phyloP scores from a whole-genome alignment of 2,329 filamentous ascomycete genomes.

The Xylaria sp. region DNA sequence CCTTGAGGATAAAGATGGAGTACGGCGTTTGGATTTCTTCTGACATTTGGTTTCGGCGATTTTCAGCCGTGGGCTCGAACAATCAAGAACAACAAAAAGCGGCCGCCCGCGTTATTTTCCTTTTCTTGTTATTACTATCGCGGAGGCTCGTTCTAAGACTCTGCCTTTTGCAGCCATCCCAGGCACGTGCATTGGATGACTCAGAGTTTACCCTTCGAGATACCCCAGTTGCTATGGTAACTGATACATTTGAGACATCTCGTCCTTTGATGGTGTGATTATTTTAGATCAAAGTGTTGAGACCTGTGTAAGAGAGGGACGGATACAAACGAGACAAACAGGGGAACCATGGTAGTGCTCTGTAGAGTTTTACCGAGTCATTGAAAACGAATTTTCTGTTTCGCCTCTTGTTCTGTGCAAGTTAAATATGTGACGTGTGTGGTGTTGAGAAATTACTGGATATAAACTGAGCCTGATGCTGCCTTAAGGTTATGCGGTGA shows the following conservation, averaged over 20 bases:
- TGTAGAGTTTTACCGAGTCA: background rate
- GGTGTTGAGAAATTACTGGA: background rate
- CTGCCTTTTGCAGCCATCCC: background rate
- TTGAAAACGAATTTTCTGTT: background rate
- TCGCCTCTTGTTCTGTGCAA: background rate
- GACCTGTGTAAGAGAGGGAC: background rate
- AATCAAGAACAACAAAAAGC: background rate
- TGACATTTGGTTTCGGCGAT: background rate
- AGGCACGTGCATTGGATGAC: background rate
- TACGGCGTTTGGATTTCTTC: conserved; percentile 18
- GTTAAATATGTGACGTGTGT: background rate
- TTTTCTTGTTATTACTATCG: background rate
- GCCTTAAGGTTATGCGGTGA: background rate
- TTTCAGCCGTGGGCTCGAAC: background rate
- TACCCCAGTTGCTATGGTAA: conserved; percentile 12
- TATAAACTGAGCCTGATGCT: background rate
- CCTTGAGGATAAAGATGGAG: background rate
- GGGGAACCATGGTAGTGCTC: background rate
- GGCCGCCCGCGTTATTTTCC: background rate
- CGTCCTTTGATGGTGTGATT: background rate
- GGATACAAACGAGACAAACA: background rate
- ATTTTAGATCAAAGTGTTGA: background rate
- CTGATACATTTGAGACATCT: conserved; percentile 6
- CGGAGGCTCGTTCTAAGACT: background rate
- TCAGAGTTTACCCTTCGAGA: conserved; percentile 6